Evolutionary conservation across 176 grass and related monocot species (phyloP), one percentile per base, ranked within the genome.

Genomic region (Paspalum vaginatum): DNA sequence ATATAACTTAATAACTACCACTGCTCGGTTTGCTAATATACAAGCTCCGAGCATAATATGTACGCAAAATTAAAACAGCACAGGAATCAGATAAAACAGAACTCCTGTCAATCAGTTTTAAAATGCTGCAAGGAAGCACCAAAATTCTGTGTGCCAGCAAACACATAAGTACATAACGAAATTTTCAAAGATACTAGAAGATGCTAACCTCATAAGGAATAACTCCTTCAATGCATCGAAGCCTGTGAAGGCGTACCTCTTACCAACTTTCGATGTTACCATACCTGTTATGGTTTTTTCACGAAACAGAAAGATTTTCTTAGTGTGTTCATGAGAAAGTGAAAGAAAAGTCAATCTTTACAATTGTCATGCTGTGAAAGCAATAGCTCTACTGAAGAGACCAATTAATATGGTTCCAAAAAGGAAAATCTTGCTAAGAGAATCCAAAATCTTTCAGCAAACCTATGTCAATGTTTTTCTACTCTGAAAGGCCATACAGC

Each of bases 261-360:
- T 98, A 40, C 95, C 95, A 78, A 92, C 95, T 85, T 95, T 98
- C 16, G 95, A 98, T 83, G 95, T 92, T 47, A 98, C 90, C 95
- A 95, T 98, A 72, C 92, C 95, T 98, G 87, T 84, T 61, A 18
- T 53, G 8, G 53, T 61, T 69, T 75, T 79, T 74, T 32, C 38
- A 65, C 59, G 55, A 77, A 61, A 79, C 58, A 67, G 56, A 84
- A 88, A 60, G 8, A 58, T 37, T 8, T 47, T 66, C 63, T 86
- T 63, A 87, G 76, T 18, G 24, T 68, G 61, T 65, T 61, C 62
- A 54, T 32, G 6, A 17, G 66, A 51, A 58, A 61, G 40, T 14
- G 54, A 79, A 58, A 60, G 10, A 62, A 38, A 68, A 73, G 65
- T 8, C 58, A 0, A 65, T 45, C 46, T 62, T 43, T 49, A 75